These are phyloP conservation scores for Vitis rotundifolia DNA, from an alignment of 164 flowering plant species.

Conservation along the genomic window DNA sequence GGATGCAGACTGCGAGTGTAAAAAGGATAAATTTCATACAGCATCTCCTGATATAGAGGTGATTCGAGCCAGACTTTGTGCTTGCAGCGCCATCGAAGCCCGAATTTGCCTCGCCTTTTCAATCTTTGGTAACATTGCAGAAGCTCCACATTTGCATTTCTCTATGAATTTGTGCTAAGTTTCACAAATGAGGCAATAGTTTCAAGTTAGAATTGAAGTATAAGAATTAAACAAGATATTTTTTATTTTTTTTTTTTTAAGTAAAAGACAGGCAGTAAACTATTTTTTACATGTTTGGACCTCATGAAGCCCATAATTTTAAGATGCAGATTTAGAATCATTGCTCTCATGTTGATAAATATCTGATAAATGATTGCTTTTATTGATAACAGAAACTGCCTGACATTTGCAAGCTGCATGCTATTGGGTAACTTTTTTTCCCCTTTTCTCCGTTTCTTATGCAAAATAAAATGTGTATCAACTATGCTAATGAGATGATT, in stretches of 20 bases:
- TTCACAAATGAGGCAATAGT: constrained; percentile 1
- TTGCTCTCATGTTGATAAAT: too few species aligned
- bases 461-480: too few species aligned
- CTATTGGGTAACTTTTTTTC: too few species aligned
- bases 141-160: constrained; percentile 83
- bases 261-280: neutral
- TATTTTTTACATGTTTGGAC: neutral
- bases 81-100: constrained; percentile 64
- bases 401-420: too few species aligned
- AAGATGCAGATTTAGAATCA: neutral
- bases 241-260: neutral
- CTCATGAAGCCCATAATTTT: neutral
- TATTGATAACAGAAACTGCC: too few species aligned
- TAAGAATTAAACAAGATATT: constrained; percentile 1
- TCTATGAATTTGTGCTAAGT: constrained; percentile 91
- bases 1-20: neutral
- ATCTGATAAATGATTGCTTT: too few species aligned
- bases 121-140: constrained; percentile 77
- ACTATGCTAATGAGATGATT: too few species aligned
- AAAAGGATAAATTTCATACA: constrained; percentile 32
- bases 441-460: too few species aligned
- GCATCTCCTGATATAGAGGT: constrained; percentile 36
- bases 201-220: constrained; percentile 8
- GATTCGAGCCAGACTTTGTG: constrained; percentile 39
- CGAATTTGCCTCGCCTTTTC: constrained; percentile 78